A percentile compares a stretch with the other conserved stretches of the same genome.
Conservation (phyloP, 2,329 filamentous ascomycete species). For the Diaporthe eres region DNA sequence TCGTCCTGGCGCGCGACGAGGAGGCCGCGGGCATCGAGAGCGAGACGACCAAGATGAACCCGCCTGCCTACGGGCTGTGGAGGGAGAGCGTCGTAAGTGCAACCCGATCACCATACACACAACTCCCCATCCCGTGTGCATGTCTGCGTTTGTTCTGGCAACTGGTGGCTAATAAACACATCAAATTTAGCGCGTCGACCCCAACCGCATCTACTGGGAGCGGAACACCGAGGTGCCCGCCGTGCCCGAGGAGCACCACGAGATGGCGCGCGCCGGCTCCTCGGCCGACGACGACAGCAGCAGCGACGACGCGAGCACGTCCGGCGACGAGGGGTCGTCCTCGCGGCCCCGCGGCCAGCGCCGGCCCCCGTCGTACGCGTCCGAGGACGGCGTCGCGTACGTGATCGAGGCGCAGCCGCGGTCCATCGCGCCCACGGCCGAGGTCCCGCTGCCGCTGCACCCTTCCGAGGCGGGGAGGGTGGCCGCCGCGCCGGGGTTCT, state of each 20-base stretch:
- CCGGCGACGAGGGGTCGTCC: conserved; percentile 33
- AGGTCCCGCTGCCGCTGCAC: conserved; percentile 59
- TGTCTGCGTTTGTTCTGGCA: neutral
- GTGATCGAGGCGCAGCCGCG: conserved; percentile 76
- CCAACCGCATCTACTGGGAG: conserved; percentile 86
- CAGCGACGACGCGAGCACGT: conserved; percentile 29
- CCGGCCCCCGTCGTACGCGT: conserved; percentile 82
- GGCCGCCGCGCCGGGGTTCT: conserved; percentile 46
- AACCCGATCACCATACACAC: too few relatives aligned
- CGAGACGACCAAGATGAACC: conserved; percentile 71
- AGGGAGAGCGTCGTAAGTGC: conserved; percentile 82
- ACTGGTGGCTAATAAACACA: neutral
- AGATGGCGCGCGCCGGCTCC: conserved; percentile 9
- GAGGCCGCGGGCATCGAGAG: conserved; percentile 72
- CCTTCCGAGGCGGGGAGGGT: conserved; percentile 60
- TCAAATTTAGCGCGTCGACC: conserved; percentile 76
- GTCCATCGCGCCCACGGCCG: conserved; percentile 64
- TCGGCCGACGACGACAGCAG: conserved; percentile 43
- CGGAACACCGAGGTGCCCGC: conserved; percentile 63
- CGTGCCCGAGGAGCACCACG: conserved; percentile 41
- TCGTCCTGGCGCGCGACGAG: conserved; percentile 81
- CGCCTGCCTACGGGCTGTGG: conserved; percentile 90
- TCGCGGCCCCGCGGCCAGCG: conserved; percentile 48
- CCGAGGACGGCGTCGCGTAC: conserved; percentile 82
- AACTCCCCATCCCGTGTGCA: neutral